Evolutionary conservation across 202 grass and related monocot species (phyloP), one percentile per base, ranked within the genome.

Genomic region (Cymbopogon flexuosus): DNA sequence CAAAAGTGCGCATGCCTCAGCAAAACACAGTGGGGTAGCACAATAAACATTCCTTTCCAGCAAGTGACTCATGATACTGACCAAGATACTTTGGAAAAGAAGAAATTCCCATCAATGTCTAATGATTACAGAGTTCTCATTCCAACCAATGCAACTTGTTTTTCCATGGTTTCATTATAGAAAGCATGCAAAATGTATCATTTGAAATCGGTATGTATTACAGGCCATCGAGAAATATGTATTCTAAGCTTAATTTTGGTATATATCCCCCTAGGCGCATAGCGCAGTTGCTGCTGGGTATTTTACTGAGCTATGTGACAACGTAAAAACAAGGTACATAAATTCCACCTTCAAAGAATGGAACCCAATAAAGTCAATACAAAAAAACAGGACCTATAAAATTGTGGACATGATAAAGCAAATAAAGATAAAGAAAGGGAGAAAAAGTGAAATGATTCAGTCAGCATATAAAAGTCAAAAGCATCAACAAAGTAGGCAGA

Each of bases 401-500:
- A 83, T 67, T 19, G 16, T 33, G 60, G 59, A 27, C 63, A 72
- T 27, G 27, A 27, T 70, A 88, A 87, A 87, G 80, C 49, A 83
- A 80, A 61, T 64, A 77, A 91, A 80, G 52, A 65, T 43, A n/a
- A 71, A 56, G 54, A 80, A 72, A 47, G 56, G 70, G 41, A 58
- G 76, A 64, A 49, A 59, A 68, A 29, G 78, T 15, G 37, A 64
- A 81, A 82, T 57, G 78, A 74, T 86, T 77, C 16, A 70, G 80
- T 86, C 86, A 80, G 70, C 83, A 18, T 61, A 62, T 57, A 88
- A 88, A 88, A 88, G 86, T 59, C 65, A 72, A 86, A 86, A 79
- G 89, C 81, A 81, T 63, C 73, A 70, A 18, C 69, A 87, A 84
- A 87, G 83, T 30, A 82, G 49, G 46, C 68, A 24, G 45, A 71